Conservation (phyloP, 2,329 filamentous ascomycete species). For the Lasiodiplodia gonubiensis region DNA sequence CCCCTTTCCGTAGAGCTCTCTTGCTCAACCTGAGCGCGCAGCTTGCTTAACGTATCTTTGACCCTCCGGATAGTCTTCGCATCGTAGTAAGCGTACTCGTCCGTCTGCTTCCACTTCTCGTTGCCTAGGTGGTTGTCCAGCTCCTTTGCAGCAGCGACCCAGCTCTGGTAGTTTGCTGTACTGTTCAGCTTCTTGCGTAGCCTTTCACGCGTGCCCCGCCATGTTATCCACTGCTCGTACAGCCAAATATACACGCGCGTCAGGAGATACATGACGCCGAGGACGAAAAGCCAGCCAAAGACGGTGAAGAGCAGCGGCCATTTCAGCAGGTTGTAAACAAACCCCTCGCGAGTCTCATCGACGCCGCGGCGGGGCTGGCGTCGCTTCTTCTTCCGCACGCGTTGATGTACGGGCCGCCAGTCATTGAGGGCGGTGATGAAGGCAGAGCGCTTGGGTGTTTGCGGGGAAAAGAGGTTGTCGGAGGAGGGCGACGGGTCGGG, state of each 20-base stretch:
- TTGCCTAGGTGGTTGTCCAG: conserved; percentile 84
- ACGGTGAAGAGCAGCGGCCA: conserved; percentile 88
- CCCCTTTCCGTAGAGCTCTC: conserved; percentile 57
- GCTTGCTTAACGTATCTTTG: conserved; percentile 73
- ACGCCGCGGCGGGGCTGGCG: conserved; percentile 58
- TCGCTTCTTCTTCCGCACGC: conserved; percentile 58
- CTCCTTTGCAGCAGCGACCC: conserved; percentile 78
- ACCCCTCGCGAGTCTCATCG: conserved; percentile 94
- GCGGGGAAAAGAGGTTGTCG: conserved; percentile 56
- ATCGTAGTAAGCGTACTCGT: conserved; percentile 81
- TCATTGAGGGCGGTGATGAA: conserved; percentile 93
- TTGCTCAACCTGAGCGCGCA: conserved; percentile 59
- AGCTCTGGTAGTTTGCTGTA: conserved; percentile 79
- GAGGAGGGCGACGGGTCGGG: conserved; percentile 72
- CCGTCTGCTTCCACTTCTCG: conserved; percentile 77
- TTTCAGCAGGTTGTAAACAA: conserved; percentile 86
- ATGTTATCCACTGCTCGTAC: conserved; percentile 90
- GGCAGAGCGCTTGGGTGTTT: conserved; percentile 50
- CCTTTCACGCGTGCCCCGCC: conserved; percentile 78
- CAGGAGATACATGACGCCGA: conserved; percentile 75
- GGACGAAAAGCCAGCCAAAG: conserved; percentile 76
- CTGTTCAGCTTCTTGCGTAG: conserved; percentile 73
- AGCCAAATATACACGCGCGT: conserved; percentile 88
- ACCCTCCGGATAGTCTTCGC: conserved; percentile 80
- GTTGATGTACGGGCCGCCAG: conserved; percentile 87